A percentile compares a stretch with the other conserved stretches of the same genome.
Evolutionary conservation across 257 asterid species (phyloP).

Genomic region (Capsicum chinense): DNA sequence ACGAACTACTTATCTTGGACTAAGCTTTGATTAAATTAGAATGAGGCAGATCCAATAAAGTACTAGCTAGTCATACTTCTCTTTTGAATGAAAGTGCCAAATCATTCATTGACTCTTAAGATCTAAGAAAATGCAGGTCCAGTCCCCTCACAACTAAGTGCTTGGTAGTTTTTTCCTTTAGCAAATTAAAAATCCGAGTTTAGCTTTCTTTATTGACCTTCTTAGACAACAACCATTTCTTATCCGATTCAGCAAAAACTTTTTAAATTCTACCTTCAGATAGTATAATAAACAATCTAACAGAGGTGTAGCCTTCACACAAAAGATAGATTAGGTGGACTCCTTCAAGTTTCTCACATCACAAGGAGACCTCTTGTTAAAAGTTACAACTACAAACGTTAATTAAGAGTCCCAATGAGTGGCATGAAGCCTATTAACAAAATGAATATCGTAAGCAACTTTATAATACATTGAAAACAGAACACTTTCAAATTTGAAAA

Average conservation of each 20-base stretch:
- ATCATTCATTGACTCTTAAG: not conserved
- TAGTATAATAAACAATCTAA: not conserved
- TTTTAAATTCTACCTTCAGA: too few species aligned
- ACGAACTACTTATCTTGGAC: not conserved
- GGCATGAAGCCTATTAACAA: not conserved
- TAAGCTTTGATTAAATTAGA: not conserved
- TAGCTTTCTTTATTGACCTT: not conserved
- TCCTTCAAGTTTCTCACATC: constrained; percentile 9
- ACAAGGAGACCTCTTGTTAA: not conserved
- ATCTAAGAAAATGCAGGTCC: not conserved
- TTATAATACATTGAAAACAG: too few species aligned
- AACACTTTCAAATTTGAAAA: not conserved
- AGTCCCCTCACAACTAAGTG: not conserved
- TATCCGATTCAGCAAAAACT: not conserved
- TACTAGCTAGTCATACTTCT: not conserved
- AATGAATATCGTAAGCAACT: not conserved
- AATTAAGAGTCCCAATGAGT: not conserved
- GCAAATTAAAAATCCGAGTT: not conserved
- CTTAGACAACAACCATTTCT: constrained; percentile 4
- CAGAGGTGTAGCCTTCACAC: not conserved
- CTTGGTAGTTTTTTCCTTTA: not conserved
- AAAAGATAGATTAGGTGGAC: constrained; percentile 3
- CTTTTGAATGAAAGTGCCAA: not conserved
- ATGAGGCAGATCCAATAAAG: not conserved
- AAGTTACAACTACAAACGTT: not conserved